Conservation (phyloP, 129 eudicot species). For the Solidago caesia region DNA sequence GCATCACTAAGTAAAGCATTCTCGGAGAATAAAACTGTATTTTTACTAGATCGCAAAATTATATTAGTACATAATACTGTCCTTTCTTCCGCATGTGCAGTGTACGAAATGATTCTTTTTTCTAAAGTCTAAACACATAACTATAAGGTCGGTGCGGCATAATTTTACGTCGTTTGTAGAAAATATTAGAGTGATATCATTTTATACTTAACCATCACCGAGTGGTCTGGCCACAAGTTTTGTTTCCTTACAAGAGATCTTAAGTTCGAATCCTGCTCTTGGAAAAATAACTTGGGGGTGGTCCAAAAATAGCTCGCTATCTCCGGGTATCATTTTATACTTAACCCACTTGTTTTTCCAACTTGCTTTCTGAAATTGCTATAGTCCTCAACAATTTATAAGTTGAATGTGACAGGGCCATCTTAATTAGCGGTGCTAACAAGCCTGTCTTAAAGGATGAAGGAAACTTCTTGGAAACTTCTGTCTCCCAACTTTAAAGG, state of each 20-base stretch:
- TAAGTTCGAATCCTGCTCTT: too few relatives aligned
- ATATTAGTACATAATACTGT: neutral
- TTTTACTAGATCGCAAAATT: neutral
- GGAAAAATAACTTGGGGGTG: too few relatives aligned
- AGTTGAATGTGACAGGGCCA: constrained; percentile 5
- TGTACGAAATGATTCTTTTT: neutral
- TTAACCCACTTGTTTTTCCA: too few relatives aligned
- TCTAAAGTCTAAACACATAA: neutral
- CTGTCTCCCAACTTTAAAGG: neutral
- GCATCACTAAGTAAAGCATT: neutral
- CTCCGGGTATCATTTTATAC: too few relatives aligned
- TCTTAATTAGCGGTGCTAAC: too few relatives aligned
- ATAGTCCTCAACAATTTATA: neutral
- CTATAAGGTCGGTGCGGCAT: neutral
- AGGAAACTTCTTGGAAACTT: constrained; percentile 14
- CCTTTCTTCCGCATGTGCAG: neutral
- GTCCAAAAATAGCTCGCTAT: too few relatives aligned
- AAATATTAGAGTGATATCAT: too few relatives aligned
- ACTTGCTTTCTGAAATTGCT: neutral
- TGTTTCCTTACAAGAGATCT: neutral
- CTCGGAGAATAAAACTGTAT: neutral
- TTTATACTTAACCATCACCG: too few relatives aligned
- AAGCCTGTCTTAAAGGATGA: neutral
- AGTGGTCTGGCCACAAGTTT: too few relatives aligned
- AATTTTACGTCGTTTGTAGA: too few relatives aligned